phyloP scores from a whole-genome alignment of 2,329 filamentous ascomycete species.

The Ophiostoma tasmaniense region DNA sequence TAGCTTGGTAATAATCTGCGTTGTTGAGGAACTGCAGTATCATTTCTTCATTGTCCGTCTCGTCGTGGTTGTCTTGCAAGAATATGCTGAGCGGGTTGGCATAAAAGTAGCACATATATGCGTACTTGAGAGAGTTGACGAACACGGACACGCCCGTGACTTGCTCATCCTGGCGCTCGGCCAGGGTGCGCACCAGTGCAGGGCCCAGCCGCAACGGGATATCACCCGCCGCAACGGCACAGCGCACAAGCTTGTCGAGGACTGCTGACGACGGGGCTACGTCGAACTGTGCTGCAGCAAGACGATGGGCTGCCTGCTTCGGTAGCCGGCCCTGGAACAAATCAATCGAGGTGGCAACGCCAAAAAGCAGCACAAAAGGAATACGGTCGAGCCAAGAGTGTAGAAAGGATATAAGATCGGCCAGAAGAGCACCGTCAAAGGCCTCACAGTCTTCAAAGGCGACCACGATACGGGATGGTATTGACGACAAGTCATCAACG shows the following conservation, averaged over 20 bases:
- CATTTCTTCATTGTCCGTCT: slow-evolving; percentile 21
- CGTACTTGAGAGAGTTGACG: slow-evolving; percentile 64
- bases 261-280: slow-evolving; percentile 64
- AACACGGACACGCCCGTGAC: slow-evolving; percentile 68
- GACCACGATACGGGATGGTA: slow-evolving; percentile 53
- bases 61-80: slow-evolving; percentile 29
- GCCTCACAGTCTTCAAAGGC: slow-evolving; percentile 76
- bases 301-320: slow-evolving; percentile 56
- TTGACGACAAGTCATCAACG: slow-evolving; percentile 25
- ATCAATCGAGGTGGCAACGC: slow-evolving; percentile 73
- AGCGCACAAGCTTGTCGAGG: slow-evolving; percentile 62
- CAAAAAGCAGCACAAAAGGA: slow-evolving; percentile 68
- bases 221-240: slow-evolving; percentile 50
- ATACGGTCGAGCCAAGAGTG: slow-evolving; percentile 66
- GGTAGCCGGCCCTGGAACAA: slow-evolving; percentile 67
- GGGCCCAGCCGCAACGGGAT: slow-evolving; percentile 56
- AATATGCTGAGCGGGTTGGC: slow-evolving; percentile 66
- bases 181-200: slow-evolving; percentile 50
- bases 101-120: slow-evolving; percentile 81
- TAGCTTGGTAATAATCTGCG: slow-evolving; percentile 54
- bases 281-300: slow-evolving; percentile 67
- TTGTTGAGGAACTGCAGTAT: slow-evolving; percentile 27
- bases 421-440: slow-evolving; percentile 64
- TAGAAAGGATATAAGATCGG: slow-evolving; percentile 61
- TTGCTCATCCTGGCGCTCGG: slow-evolving; percentile 68